These are phyloP conservation scores for Tolypocladium pustulatum DNA, from an alignment of 2,329 filamentous ascomycete genomes.

Conservation along the genomic window DNA sequence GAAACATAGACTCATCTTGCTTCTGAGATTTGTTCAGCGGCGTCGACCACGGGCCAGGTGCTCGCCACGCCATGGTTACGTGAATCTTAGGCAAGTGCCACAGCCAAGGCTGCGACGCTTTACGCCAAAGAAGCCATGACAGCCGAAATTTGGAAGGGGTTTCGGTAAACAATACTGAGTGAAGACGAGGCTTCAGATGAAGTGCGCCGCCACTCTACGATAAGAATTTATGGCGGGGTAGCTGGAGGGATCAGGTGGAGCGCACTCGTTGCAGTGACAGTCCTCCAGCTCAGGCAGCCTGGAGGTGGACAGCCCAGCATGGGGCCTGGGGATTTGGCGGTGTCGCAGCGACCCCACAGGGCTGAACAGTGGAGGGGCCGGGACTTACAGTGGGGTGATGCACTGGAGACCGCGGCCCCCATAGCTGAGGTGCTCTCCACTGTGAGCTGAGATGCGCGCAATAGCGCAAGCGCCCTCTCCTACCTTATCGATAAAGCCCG, in stretches of 20 bases:
- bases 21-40: slow-evolving; percentile 28
- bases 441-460: neutral
- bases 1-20: slow-evolving; percentile 39
- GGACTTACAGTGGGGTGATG: neutral
- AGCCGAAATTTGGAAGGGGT: neutral
- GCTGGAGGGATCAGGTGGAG: neutral
- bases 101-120: slow-evolving; percentile 43
- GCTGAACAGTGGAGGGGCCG: neutral
- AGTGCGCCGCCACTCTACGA: neutral
- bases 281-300: too few relatives aligned
- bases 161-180: neutral
- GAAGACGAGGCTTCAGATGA: neutral
- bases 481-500: neutral
- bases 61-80: slow-evolving; percentile 42
- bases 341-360: neutral
- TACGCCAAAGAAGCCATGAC: slow-evolving; percentile 37
- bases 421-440: neutral
- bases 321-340: neutral
- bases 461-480: too few relatives aligned
- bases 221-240: neutral
- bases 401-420: neutral
- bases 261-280: neutral
- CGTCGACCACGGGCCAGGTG: slow-evolving; percentile 37
- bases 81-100: slow-evolving; percentile 27
- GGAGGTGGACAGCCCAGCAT: neutral